Conservation (phyloP, 441 rosid species). For the Arabidopsis lyrata region DNA sequence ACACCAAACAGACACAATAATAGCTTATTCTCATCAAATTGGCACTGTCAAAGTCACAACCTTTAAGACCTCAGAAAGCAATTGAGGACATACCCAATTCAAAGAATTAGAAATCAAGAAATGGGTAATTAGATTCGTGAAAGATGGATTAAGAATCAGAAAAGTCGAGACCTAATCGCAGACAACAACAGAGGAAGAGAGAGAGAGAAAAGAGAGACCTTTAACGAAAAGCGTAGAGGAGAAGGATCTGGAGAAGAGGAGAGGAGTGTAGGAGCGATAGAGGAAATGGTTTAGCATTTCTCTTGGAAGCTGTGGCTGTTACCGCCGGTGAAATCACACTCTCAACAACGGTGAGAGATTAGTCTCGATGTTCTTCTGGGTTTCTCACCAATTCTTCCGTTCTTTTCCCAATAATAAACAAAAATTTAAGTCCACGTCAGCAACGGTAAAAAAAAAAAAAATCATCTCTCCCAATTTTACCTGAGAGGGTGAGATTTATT, state of each 20-base stretch:
- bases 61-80: neutral
- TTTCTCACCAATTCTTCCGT: too few relatives aligned
- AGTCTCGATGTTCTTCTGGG: too few relatives aligned
- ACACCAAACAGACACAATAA: neutral
- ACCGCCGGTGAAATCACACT: constrained; percentile 20
- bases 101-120: constrained; percentile 1
- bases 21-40: neutral
- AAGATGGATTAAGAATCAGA: constrained; percentile 20
- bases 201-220: constrained; percentile 26
- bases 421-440: constrained; percentile 34
- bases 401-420: too few relatives aligned
- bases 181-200: neutral
- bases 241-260: constrained; percentile 35
- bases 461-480: neutral
- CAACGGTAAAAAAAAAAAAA: constrained; percentile 19
- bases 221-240: constrained; percentile 45
- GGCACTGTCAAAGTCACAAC: neutral
- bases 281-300: constrained; percentile 25
- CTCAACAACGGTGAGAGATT: neutral
- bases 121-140: neutral
- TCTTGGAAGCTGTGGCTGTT: too few relatives aligned
- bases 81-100: neutral
- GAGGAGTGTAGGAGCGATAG: constrained; percentile 26
- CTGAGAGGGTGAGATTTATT: neutral
- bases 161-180: neutral